Evolutionary conservation across 1,284 basidiomycete species (phyloP).

Genomic region (Rhodotorula mucilaginosa): DNA sequence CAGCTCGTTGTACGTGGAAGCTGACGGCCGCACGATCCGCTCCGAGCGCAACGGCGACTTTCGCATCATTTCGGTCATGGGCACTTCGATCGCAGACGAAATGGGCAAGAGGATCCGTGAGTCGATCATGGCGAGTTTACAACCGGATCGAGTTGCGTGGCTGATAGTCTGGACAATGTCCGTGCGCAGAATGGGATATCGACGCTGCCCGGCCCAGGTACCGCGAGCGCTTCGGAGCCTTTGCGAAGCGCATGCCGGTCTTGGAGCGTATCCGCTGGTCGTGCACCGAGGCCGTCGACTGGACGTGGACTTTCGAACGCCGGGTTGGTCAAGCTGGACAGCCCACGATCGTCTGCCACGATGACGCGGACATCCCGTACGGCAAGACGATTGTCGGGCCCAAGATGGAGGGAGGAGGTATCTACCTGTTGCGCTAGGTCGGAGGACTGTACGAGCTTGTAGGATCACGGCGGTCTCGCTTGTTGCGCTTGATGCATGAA

Average conservation of each 20-base stretch:
- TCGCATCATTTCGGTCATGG: not conserved
- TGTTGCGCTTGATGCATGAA: no score
- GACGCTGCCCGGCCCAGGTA: not conserved
- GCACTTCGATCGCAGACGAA: not conserved
- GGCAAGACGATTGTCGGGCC: no score
- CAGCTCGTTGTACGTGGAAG: not conserved
- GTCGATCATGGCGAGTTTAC: not conserved
- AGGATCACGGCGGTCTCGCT: no score
- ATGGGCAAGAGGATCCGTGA: slow-evolving; percentile 1
- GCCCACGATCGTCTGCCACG: no score
- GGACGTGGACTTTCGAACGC: not conserved
- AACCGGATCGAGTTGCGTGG: no score
- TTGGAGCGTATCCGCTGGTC: not conserved
- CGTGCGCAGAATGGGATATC: not conserved
- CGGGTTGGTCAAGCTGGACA: no score
- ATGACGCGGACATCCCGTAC: no score
- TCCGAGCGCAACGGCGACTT: slow-evolving; percentile 1
- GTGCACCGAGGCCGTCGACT: not conserved
- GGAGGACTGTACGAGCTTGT: no score
- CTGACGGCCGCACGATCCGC: slow-evolving; percentile 13
- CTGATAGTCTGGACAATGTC: no score
- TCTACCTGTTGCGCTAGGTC: no score
- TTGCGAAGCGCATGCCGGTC: not conserved
- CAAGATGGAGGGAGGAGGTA: no score
- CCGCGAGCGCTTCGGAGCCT: not conserved